These are phyloP conservation scores for Podila verticillata DNA, from an alignment of 192 early-diverging fungal genomes.

Conservation along the genomic window DNA sequence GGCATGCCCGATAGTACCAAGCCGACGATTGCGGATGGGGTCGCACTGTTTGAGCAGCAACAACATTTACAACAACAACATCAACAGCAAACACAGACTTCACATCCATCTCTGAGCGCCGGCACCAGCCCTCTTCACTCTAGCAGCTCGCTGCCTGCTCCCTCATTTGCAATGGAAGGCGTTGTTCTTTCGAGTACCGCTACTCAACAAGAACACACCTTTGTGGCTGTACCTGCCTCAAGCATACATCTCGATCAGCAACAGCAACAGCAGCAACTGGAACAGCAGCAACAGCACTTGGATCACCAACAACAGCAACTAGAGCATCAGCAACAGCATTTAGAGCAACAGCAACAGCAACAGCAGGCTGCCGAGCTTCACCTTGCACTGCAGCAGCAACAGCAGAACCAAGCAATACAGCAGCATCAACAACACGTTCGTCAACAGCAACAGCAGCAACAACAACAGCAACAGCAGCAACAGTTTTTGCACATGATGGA, in stretches of 20 bases:
- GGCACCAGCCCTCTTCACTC: background rate
- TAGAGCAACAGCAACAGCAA: background rate
- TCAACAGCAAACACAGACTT: background rate
- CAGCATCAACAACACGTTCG: slow-evolving; percentile 22
- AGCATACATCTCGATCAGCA: background rate
- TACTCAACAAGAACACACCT: background rate
- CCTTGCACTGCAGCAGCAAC: slow-evolving; percentile 12
- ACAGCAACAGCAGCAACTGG: slow-evolving; percentile 19
- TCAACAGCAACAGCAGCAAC: slow-evolving; percentile 19
- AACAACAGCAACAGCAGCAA: slow-evolving; percentile 15
- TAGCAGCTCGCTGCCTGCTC: background rate
- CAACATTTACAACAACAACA: slow-evolving; percentile 10
- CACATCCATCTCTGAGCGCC: background rate
- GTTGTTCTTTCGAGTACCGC: slow-evolving; percentile 17
- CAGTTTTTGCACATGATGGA: background rate
- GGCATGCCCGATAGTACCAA: background rate
- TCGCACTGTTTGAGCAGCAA: slow-evolving; percentile 1
- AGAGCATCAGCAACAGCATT: background rate
- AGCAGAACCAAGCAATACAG: slow-evolving; percentile 11
- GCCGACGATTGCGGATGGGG: no score
- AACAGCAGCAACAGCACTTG: slow-evolving; percentile 21
- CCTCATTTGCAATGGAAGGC: slow-evolving; percentile 37
- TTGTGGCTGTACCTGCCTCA: slow-evolving; percentile 3
- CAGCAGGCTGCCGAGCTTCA: slow-evolving; percentile 17
- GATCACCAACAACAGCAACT: slow-evolving; percentile 5